Evolutionary conservation across 2,329 filamentous ascomycete species (phyloP).

Genomic region (Diplodia intermedia): DNA sequence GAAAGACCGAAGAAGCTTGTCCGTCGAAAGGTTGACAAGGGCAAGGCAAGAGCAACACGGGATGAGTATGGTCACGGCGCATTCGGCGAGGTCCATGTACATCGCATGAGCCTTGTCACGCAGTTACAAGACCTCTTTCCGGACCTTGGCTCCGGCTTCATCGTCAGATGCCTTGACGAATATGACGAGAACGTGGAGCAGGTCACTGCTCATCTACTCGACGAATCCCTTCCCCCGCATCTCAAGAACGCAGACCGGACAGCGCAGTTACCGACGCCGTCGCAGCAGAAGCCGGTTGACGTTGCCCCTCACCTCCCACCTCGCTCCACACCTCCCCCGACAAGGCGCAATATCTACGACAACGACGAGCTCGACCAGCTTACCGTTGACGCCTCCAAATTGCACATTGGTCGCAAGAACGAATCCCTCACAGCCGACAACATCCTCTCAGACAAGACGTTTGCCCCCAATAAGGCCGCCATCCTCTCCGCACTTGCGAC

Average conservation of each 20-base stretch:
- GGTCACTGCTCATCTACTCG: slow-evolving; percentile 80
- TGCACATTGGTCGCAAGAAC: slow-evolving; percentile 80
- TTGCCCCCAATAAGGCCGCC: slow-evolving; percentile 77
- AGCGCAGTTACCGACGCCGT: slow-evolving; percentile 62
- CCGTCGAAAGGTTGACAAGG: slow-evolving; percentile 68
- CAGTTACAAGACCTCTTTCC: slow-evolving; percentile 96
- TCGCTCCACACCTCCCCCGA: slow-evolving; percentile 60
- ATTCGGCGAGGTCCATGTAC: slow-evolving; percentile 69
- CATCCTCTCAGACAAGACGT: slow-evolving; percentile 69
- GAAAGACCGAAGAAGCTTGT: slow-evolving; percentile 61
- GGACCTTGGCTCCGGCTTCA: slow-evolving; percentile 81
- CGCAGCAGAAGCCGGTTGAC: slow-evolving; percentile 11
- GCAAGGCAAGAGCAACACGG: slow-evolving; percentile 60
- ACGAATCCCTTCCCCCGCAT: slow-evolving; percentile 74
- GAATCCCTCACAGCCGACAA: slow-evolving; percentile 72
- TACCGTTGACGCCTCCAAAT: slow-evolving; percentile 66
- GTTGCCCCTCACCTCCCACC: slow-evolving; percentile 59
- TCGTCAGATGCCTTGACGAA: slow-evolving; percentile 78
- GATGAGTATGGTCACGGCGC: slow-evolving; percentile 46
- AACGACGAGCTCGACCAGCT: slow-evolving; percentile 80
- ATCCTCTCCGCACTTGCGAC: slow-evolving; percentile 86
- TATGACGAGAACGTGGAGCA: slow-evolving; percentile 79
- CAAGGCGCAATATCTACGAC: slow-evolving; percentile 74
- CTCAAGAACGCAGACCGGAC: slow-evolving; percentile 69
- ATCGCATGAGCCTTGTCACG: slow-evolving; percentile 82